Conservation (phyloP, 495 filamentous ascomycete species). For the Daldinia decipiens region DNA sequence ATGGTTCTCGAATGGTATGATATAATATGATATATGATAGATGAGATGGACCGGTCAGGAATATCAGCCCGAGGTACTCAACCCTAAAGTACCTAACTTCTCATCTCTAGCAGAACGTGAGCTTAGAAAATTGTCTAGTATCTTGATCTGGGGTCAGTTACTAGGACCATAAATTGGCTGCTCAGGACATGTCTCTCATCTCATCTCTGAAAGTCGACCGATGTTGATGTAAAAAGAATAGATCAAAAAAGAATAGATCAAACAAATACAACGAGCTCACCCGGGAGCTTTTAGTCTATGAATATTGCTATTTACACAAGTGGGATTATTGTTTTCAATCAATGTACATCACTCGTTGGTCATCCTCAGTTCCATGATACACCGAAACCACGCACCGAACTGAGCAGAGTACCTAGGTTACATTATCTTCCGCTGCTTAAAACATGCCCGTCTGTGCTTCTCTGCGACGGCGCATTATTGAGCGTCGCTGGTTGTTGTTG, state of each 20-base stretch:
- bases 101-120: neutral
- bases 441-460: neutral
- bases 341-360: constrained; percentile 9
- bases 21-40: neutral
- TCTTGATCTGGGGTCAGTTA: too few species aligned
- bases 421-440: neutral
- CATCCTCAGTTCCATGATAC: neutral
- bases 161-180: too few species aligned
- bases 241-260: neutral
- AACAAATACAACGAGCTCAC: constrained; percentile 2
- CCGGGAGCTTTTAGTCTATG: constrained; percentile 8
- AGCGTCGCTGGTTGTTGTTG: constrained; percentile 9
- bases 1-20: too few species aligned
- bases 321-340: neutral
- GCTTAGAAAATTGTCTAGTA: too few species aligned
- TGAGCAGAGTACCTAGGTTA: neutral
- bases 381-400: neutral
- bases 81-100: too few species aligned
- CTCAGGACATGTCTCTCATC: too few species aligned
- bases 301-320: constrained; percentile 9
- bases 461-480: neutral
- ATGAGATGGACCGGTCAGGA: neutral
- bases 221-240: neutral
- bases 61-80: too few species aligned
- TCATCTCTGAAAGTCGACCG: neutral